Base-by-base conservation (phyloP, 352 stramenopile genomes). In the Globisporangium cystogenes region DNA sequence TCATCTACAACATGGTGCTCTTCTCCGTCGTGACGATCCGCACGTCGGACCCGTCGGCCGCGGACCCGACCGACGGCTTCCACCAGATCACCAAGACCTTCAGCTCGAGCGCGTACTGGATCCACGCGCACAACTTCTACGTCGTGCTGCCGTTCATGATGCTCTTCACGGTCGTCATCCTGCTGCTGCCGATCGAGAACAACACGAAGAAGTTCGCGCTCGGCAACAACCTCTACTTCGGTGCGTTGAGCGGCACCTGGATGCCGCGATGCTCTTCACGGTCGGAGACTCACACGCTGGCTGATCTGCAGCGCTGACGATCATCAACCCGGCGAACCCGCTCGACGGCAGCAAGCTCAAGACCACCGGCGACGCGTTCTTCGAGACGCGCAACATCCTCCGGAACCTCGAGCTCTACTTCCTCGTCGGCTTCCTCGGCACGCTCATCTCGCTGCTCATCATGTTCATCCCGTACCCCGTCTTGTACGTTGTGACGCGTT, bases 131-230 rank as follows among this genome's bases (percentile, higher is more conserved):
- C 68, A 89, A 89, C 62, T 93, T 93, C 46, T 89, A 78, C 54
- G 57, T 67, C 6, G 60, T 87, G 11, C 51, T 93, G 37, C 82
- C 82, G 11, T 90, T 75, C 68, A 83, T 93, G 40, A 78, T 90
- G 45, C 51, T 82, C 14, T 92, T 89, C 65, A 92, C 76, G 1
- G 64, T 88, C 11, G 68, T 59, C 15, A 58, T 89, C 21, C 57
- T 90, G 33, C 39, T 89, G 39, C 47, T 87, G 26, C 82, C 82
- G 18, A 60, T 90, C 15, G 78, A 89, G 48, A 89, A 64, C 64
- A 93, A 87, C 62, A 89, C 78, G n/a, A 93, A 93, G 63, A 93
- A 90, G 62, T 92, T 90, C 48, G 76, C 80, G 42, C 39, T 90
- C 24, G 76, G 70, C 56, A 90, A 90, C 74, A 93, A 90, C 48